Conservation (phyloP, 208 protist genomes). For the Borovskyia barvae region DNA sequence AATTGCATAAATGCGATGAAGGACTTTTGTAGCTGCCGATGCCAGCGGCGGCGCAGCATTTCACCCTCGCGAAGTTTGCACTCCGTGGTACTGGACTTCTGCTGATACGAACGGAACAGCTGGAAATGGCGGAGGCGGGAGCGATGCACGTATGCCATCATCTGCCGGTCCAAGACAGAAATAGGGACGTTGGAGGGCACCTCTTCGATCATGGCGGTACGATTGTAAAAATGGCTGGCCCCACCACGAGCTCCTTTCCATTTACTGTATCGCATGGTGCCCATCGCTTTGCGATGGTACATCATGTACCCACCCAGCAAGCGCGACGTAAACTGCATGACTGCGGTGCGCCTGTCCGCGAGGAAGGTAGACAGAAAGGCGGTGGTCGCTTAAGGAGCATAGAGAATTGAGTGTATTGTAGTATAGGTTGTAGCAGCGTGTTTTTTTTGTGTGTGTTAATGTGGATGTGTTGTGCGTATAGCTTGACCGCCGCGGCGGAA, state of each 20-base stretch:
- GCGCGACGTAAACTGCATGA: constrained; percentile 42
- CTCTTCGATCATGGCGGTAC: constrained; percentile 80
- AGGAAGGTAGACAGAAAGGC: constrained; percentile 1
- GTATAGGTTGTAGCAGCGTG: background rate
- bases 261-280: constrained; percentile 82
- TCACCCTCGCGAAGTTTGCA: constrained; percentile 83
- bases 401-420: background rate
- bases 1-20: constrained; percentile 92
- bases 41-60: constrained; percentile 84
- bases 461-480: too few species aligned
- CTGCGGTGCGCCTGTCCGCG: constrained; percentile 11
- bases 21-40: constrained; percentile 79
- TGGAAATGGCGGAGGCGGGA: constrained; percentile 83
- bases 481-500: too few species aligned
- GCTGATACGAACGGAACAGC: constrained; percentile 88
- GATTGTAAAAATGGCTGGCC: constrained; percentile 85
- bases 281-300: constrained; percentile 88
- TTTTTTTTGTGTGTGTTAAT: too few species aligned
- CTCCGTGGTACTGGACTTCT: constrained; percentile 86
- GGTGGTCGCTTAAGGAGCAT: too few species aligned
- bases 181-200: constrained; percentile 67
- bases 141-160: constrained; percentile 90
- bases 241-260: constrained; percentile 79
- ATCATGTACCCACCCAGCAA: constrained; percentile 79
- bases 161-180: constrained; percentile 75